Percentiles rank a stretch among this genome's conserved stretches.
These are phyloP conservation scores for Fraxinus latifolia DNA, from an alignment of 305 asterid species.

Conservation along the genomic window DNA sequence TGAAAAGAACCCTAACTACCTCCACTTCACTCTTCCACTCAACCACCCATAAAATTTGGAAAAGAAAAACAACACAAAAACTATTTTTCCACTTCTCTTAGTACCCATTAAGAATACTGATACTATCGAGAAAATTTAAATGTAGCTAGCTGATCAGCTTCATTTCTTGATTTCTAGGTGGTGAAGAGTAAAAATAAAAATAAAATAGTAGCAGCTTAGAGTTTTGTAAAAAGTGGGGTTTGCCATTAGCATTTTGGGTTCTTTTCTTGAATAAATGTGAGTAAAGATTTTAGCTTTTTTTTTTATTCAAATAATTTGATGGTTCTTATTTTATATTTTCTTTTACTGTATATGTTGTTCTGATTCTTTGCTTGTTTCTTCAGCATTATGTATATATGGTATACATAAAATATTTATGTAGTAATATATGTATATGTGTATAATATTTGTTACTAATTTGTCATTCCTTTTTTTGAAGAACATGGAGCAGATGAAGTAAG, in stretches of 20 bases:
- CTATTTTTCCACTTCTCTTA: not conserved
- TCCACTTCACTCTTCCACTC: slow-evolving; percentile 1
- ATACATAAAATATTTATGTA: not conserved
- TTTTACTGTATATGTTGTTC: not conserved
- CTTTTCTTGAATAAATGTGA: slow-evolving; percentile 38
- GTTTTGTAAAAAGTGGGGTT: not conserved
- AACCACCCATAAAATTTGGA: not conserved
- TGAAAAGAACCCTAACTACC: slow-evolving; percentile 21
- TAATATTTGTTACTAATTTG: slow-evolving; percentile 11
- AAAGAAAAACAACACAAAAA: not conserved
- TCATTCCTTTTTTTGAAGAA: slow-evolving; percentile 25
- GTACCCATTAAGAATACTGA: slow-evolving; percentile 2
- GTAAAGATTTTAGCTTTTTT: slow-evolving; percentile 38
- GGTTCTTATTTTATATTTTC: slow-evolving; percentile 29
- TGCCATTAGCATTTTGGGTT: slow-evolving; percentile 21
- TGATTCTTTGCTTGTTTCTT: slow-evolving; percentile 44
- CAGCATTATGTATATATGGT: slow-evolving; percentile 26
- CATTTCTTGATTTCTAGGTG: not conserved
- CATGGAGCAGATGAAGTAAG: slow-evolving; percentile 43
- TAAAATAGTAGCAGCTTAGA: not conserved
- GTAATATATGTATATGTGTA: not conserved
- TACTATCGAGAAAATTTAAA: not conserved
- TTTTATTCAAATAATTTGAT: not conserved
- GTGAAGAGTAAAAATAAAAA: not conserved
- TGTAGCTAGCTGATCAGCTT: not conserved